Base-by-base conservation (phyloP, 208 protist species). In the Trichomonas tenax region DNA sequence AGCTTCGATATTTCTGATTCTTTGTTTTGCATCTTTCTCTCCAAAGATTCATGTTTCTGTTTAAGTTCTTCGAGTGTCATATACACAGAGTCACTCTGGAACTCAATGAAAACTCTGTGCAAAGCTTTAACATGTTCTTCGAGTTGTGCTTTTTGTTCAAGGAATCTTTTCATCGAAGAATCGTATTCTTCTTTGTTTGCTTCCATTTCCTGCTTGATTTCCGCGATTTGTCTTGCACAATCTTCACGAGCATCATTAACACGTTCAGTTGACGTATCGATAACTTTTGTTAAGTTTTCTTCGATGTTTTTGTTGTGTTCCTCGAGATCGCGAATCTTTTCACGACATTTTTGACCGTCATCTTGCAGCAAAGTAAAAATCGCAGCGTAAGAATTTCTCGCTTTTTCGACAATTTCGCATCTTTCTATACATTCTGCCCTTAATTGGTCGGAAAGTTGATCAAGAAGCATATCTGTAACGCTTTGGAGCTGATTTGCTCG, bases 151-250 rank as follows among this genome's bases (percentile, higher is more conserved):
- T 93, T 93, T 93, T 93, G 86, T 41, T 93, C 86, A 21, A 93
- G 31, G 44, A 93, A 93, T 51, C 86, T 48, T 93, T 93, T 93
- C 86, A 93, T 93, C 31, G 86, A 93, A 23, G 86, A 48, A 26
- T 93, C 86, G 15, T 93, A 93, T 93, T 93, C 86, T 51, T 93
- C 86, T 93, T 93, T 93, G n/a, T 93, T 93, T 34, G 41, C 86
- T 40, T 93, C 44, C 44, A 93, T 51, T 58, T 93, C 86, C 46
- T 93, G 23, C 26, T 48, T 93, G 31, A 58, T 51, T 38, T 48
- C 21, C 3, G 40, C 17, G 38, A 93, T 93, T 51, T 93, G 86
- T 0, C 44, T 8, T 10, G 40, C 86, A 51, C 44, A 93, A 38
- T 93, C 86, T 51, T 93, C 86, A 58, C 45, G 0, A 38, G 86